Evolutionary conservation across 2,329 filamentous ascomycete genomes (phyloP).

Genomic region (Hymenoscyphus repandus): DNA sequence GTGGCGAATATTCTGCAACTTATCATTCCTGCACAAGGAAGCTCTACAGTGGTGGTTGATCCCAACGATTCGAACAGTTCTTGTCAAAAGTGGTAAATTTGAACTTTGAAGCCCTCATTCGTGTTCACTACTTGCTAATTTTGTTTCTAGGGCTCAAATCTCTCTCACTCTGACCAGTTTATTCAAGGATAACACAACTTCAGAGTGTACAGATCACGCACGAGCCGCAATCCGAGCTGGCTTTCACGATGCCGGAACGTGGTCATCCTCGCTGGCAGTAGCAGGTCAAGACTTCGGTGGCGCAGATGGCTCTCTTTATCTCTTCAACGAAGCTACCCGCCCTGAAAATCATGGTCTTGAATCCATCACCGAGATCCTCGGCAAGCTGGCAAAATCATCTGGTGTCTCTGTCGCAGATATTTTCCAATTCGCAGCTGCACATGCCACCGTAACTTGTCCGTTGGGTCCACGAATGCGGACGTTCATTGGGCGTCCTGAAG

Average conservation of each 20-base stretch:
- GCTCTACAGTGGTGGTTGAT: neutral
- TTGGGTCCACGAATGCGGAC: conserved; percentile 45
- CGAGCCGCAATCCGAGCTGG: conserved; percentile 41
- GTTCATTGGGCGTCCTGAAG: conserved; percentile 43
- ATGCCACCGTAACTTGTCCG: conserved; percentile 44
- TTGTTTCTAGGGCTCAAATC: neutral
- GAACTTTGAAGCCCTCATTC: no score
- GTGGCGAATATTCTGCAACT: conserved; percentile 1
- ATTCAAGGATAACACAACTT: conserved; percentile 12
- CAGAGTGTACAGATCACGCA: conserved; percentile 35
- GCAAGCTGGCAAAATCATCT: conserved; percentile 35
- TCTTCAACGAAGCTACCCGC: conserved; percentile 35
- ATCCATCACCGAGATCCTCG: conserved; percentile 31
- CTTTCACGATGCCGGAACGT: conserved; percentile 43
- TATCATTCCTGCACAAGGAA: neutral
- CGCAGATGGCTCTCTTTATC: conserved; percentile 41
- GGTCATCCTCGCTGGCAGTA: conserved; percentile 29
- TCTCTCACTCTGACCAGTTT: neutral
- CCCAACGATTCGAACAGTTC: neutral
- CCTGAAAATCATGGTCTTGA: conserved; percentile 41
- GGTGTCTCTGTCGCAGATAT: conserved; percentile 46
- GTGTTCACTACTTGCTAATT: neutral
- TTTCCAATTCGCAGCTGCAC: conserved; percentile 26
- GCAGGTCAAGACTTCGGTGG: conserved; percentile 33
- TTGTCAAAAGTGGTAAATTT: conserved; percentile 1